Conservation (phyloP, 306 rosid species). For the Lagenaria siceraria region DNA sequence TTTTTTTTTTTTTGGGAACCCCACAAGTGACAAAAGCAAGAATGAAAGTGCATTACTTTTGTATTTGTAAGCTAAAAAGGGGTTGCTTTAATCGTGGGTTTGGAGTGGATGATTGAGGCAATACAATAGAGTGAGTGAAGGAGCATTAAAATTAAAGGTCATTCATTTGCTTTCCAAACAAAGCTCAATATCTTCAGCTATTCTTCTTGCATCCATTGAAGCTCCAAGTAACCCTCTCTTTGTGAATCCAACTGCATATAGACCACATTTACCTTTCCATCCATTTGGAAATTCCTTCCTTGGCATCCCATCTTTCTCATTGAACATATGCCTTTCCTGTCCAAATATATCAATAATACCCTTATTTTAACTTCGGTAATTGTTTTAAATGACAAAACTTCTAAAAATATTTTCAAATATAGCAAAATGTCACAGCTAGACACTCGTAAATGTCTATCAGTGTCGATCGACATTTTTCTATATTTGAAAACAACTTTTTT, state of each 20-base stretch:
- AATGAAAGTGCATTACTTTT: not conserved
- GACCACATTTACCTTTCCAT: conserved; percentile 14
- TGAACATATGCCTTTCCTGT: conserved; percentile 6
- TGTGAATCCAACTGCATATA: conserved; percentile 15
- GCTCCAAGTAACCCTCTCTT: conserved; percentile 12
- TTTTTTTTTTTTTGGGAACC: not conserved
- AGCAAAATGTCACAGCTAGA: too few relatives aligned
- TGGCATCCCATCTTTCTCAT: conserved; percentile 11
- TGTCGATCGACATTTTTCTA: too few relatives aligned
- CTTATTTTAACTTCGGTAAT: too few relatives aligned
- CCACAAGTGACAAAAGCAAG: not conserved
- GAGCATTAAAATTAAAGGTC: not conserved
- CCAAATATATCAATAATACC: not conserved
- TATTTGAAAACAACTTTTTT: too few relatives aligned
- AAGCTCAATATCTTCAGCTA: conserved; percentile 9
- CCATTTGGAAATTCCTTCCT: conserved; percentile 12
- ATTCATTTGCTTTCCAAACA: not conserved
- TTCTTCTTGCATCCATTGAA: conserved; percentile 10
- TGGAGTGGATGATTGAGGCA: not conserved
- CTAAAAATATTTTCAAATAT: too few relatives aligned
- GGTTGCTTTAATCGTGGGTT: not conserved
- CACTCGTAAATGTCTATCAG: too few relatives aligned
- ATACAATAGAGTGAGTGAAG: not conserved
- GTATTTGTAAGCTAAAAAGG: not conserved
- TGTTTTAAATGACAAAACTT: too few relatives aligned